Evolutionary conservation across 139 green algal genomes (phyloP).

Genomic region (Chlamydomonas eustigma): DNA sequence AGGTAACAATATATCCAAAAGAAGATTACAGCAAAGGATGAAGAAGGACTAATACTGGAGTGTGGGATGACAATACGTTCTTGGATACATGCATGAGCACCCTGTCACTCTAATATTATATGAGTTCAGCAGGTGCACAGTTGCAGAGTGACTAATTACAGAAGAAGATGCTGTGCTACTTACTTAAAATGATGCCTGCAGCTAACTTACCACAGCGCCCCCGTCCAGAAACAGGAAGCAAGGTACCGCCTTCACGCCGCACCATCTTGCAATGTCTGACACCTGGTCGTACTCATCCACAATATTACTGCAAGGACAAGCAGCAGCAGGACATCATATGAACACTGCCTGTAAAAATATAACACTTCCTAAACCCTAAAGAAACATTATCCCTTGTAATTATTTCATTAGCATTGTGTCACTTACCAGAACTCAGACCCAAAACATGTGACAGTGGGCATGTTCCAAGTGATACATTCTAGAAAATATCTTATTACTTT

Average conservation of each 20-base stretch:
- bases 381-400: background rate
- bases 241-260: constrained; percentile 11
- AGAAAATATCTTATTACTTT: no score
- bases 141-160: background rate
- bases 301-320: background rate
- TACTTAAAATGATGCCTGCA: background rate
- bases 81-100: no score
- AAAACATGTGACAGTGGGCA: no score
- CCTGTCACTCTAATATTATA: background rate
- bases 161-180: background rate
- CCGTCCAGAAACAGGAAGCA: constrained; percentile 22
- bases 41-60: no score
- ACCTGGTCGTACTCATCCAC: constrained; percentile 15
- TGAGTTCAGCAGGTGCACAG: background rate
- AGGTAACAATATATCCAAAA: background rate
- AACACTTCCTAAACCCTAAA: background rate
- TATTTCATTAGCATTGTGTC: background rate
- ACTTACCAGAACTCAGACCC: no score
- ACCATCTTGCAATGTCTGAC: constrained; percentile 12
- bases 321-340: background rate
- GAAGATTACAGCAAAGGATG: no score
- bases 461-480: no score
- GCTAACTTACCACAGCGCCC: constrained; percentile 13
- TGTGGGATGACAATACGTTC: no score
- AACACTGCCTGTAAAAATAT: background rate